Evolutionary conservation across 169 alveolate species (phyloP), one percentile per base, ranked within the genome.

Genomic region (Cryptosporidium ubiquitum): DNA sequence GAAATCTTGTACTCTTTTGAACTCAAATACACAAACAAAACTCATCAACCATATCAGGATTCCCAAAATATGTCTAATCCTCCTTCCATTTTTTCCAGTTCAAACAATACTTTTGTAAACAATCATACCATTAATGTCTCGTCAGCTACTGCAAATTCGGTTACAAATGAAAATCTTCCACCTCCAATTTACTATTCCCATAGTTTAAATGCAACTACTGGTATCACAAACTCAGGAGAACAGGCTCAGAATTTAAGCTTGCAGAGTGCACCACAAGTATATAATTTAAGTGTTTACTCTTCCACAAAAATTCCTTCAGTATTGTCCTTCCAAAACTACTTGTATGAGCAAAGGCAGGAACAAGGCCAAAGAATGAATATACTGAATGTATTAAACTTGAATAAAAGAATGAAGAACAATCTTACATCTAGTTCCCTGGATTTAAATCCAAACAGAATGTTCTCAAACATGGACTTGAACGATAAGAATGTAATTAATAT

Each of bases 101-200:
- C 85, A 1, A 73, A 73, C 52, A 29, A 0, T 2, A 14, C 70
- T 29, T 26, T 23, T 31, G 3, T 42, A 18, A 51, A 52, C 57
- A 73, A 51, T 31, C 37, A 71, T 29, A 1, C 35, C 33, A 14
- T 26, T 37, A 44, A 10, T 20, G 31, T 35, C 5, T 23, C 49
- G 44, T 52, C 64, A 52, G 29, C 20, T 31, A 51, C 16, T 10
- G 39, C 5, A 35, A 55, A 55, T 10, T 16, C 29, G 33, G 44
- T 23, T 26, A 7, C 55, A 40, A 35, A 35, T 23, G 51, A 37
- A 23, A 55, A 23, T 35, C 68, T 58, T 18, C 85, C 69, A 18
- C 85, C 85, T 18, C 85, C 85, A 55, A 49, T 58, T 12, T 52
- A 52, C 37, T 73, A 73, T 35, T 73, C 69, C 0, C 47, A 73